These are phyloP conservation scores for Priceomyces medius DNA, from an alignment of 805 yeast species.

Conservation along the genomic window DNA sequence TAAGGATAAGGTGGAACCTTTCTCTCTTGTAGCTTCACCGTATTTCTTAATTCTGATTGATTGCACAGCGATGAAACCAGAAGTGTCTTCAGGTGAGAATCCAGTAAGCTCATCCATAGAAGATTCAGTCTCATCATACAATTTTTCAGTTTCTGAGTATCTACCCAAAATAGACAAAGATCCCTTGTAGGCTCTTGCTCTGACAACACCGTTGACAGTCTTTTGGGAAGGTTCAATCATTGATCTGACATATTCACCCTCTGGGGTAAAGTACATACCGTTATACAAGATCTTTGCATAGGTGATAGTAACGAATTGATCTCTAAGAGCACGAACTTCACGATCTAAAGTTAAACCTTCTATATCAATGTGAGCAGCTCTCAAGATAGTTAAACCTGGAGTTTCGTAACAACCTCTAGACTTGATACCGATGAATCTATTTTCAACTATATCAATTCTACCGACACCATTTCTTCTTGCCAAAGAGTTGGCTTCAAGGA, in stretches of 20 bases:
- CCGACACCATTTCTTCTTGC: constrained; percentile 99
- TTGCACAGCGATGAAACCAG: constrained; percentile 97
- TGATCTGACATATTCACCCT: constrained; percentile 90
- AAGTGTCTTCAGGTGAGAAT: constrained; percentile 93
- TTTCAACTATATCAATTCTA: constrained; percentile 97
- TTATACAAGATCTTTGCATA: constrained; percentile 90
- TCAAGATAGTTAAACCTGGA: constrained; percentile 93
- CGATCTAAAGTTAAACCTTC: constrained; percentile 97
- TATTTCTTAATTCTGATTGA: constrained; percentile 97
- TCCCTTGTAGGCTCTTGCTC: constrained; percentile 94
- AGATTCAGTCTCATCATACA: constrained; percentile 96
- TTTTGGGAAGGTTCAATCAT: constrained; percentile 94
- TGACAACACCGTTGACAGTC: constrained; percentile 94
- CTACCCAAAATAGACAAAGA: constrained; percentile 82
- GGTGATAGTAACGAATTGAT: constrained; percentile 88
- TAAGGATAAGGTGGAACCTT: constrained; percentile 51
- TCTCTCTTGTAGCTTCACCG: constrained; percentile 91
- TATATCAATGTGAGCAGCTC: constrained; percentile 91
- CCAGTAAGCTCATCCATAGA: constrained; percentile 99
- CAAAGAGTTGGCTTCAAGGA: constrained; percentile 86
- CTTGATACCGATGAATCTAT: constrained; percentile 97
- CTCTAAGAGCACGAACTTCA: constrained; percentile 96
- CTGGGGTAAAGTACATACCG: constrained; percentile 98
- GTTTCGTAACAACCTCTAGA: constrained; percentile 99
- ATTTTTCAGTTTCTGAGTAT: constrained; percentile 91